Evolutionary conservation across 1,284 basidiomycete species (phyloP).

Genomic region (Stereum hirsutum): DNA sequence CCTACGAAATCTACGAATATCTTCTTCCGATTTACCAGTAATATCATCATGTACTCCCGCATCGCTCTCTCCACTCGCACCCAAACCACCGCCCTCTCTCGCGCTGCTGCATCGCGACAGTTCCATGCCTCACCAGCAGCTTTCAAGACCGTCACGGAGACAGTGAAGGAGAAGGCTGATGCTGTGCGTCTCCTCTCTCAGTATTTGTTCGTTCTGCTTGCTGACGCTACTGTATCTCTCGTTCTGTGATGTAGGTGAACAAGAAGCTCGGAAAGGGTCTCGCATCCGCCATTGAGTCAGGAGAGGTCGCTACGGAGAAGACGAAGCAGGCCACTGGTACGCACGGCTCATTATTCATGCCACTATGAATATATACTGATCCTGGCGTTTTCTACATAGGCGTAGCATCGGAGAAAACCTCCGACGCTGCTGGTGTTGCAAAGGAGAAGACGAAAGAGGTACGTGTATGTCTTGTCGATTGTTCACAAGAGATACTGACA

Average conservation of each 20-base stretch:
- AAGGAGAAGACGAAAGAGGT: conserved; percentile 36
- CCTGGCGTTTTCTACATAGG: conserved; percentile 9
- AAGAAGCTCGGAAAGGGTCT: conserved; percentile 49
- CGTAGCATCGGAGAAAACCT: conserved; percentile 23
- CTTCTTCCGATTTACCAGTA: too few species aligned
- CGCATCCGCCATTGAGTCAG: conserved; percentile 55
- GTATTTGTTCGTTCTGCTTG: not conserved
- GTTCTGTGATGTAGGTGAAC: conserved; percentile 46
- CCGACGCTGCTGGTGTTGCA: conserved; percentile 24
- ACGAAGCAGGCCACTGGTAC: conserved; percentile 49
- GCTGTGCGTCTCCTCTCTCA: conserved; percentile 29
- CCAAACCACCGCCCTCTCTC: not conserved
- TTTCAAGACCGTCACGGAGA: conserved; percentile 48
- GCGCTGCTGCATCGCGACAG: conserved; percentile 18
- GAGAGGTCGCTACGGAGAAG: conserved; percentile 44
- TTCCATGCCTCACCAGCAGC: conserved; percentile 40
- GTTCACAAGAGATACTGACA: not conserved
- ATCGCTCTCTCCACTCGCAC: conserved; percentile 8
- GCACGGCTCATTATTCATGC: conserved; percentile 10
- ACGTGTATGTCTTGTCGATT: not conserved
- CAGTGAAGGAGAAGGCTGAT: conserved; percentile 49
- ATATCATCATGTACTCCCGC: conserved; percentile 8
- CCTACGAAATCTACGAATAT: too few species aligned
- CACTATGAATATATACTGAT: not conserved
- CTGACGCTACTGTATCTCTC: too few species aligned